Conservation (phyloP, 345 rosid genomes). For the Ceriops zippeliana region DNA sequence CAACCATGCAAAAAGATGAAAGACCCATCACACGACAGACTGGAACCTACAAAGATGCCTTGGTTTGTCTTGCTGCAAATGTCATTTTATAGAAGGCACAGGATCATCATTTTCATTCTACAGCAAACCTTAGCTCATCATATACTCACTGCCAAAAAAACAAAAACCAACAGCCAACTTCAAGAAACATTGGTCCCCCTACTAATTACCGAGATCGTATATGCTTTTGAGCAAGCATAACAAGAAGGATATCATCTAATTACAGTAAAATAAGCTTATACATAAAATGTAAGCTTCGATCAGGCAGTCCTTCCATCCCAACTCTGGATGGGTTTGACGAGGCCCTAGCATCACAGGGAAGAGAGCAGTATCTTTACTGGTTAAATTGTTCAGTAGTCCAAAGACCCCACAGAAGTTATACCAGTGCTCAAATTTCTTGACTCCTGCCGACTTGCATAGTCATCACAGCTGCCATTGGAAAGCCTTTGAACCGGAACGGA, state of each 20-base stretch:
- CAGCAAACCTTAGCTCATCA: constrained; percentile 1
- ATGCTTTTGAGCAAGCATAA: constrained; percentile 19
- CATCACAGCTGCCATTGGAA: constrained; percentile 70
- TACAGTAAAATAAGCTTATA: constrained; percentile 49
- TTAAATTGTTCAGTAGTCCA: constrained; percentile 45
- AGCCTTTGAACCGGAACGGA: constrained; percentile 76
- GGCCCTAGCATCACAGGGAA: constrained; percentile 30
- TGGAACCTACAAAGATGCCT: constrained; percentile 1
- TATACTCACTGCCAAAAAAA: constrained; percentile 12
- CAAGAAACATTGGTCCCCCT: constrained; percentile 27
- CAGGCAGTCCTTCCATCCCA: constrained; percentile 23
- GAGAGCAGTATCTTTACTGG: constrained; percentile 24
- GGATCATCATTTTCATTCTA: constrained; percentile 1
- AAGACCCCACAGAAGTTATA: constrained; percentile 78
- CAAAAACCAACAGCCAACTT: constrained; percentile 14
- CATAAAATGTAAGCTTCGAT: constrained; percentile 28
- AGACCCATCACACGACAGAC: constrained; percentile 27
- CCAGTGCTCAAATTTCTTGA: constrained; percentile 67
- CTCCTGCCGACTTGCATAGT: constrained; percentile 64
- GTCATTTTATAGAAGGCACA: background rate
- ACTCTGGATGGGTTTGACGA: constrained; percentile 20
- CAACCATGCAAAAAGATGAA: too few species aligned
- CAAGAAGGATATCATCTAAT: constrained; percentile 40
- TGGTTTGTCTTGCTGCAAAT: background rate
- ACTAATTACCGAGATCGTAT: constrained; percentile 24